Conservation (phyloP, 1,284 basidiomycete species). For the Apiotrichum sp. region DNA sequence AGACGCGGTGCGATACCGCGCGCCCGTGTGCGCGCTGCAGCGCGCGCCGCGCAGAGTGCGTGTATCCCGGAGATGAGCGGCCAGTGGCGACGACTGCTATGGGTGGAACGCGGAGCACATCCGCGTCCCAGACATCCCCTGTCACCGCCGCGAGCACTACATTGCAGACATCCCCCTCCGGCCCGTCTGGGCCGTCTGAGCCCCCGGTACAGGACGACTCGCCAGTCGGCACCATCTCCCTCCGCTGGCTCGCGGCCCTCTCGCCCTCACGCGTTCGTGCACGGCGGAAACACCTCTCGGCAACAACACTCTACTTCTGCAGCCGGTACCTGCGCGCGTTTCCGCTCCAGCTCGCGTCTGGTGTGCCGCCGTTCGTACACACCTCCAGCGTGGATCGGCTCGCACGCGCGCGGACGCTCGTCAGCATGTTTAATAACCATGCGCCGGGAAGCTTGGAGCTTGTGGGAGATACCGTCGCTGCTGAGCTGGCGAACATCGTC, state of each 20-base stretch:
- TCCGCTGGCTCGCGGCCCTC: background rate
- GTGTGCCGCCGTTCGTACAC: background rate
- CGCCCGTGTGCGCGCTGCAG: no score
- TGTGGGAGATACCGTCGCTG: background rate
- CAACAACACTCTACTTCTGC: slow-evolving; percentile 2
- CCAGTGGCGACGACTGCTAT: no score
- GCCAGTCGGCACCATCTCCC: background rate
- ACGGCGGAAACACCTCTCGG: background rate
- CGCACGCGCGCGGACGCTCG: background rate
- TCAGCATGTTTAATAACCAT: background rate
- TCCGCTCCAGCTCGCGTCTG: background rate
- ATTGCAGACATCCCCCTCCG: no score
- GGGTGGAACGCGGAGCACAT: no score
- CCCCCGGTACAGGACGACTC: slow-evolving; percentile 20
- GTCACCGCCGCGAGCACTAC: no score
- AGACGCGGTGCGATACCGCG: no score
- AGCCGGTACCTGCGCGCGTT: slow-evolving; percentile 1
- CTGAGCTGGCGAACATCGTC: background rate
- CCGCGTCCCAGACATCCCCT: no score
- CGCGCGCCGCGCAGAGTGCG: no score
- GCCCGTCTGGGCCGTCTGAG: no score
- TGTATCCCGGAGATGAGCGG: no score
- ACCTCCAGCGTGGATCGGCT: background rate
- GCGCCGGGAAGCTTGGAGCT: background rate
- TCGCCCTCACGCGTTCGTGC: background rate